Base-by-base conservation (phyloP, 306 rosid genomes). In the Betula pendula region DNA sequence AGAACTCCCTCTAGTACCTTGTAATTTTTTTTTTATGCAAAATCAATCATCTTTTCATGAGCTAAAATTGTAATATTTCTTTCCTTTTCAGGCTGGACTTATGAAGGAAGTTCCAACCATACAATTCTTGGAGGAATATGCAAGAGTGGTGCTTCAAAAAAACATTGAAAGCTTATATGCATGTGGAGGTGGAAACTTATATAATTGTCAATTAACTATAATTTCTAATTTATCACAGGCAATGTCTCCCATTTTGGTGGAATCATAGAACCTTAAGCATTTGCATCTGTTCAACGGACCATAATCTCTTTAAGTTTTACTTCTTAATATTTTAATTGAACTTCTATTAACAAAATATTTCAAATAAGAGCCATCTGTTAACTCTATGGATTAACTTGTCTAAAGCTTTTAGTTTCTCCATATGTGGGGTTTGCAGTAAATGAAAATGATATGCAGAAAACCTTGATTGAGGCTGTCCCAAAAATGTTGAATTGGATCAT, bases 101-200 rank as follows among this genome's bases (percentile, higher is more conserved):
- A 73, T 76, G 59, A 83, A 79, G 68, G 96, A 88, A 58, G 70
- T 68, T 73, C 96, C 96, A 31, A 85, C 92, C 5, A 48, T 81
- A 53, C 60, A 79, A 59, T 92, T 88, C 73, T 81, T 95, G 84
- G 87, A 95, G 87, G 89, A 86, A 82, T 85, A 84, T 66, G 84
- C 93, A 53, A 79, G 86, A 68, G 79, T 63, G 67, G 95, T 86
- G 71, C 86, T 95, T 45, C 87, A 82, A 63, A 83, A 81, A 80
- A 89, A 88, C 83, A 78, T 90, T 48, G 98, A 95, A 85, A 92
- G 89, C 80, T 80, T 95, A 70, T 95, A 90, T 89, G 96, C 97
- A 43, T 92, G 96, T 67, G 91, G 90, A 90, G 98, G 98, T 92
- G 68, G 67, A 51, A 48, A 59, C 43, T 67, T 70, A 47, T 73